Evolutionary conservation across 306 rosid species (phyloP), one percentile per base, ranked within the genome.

Genomic region (Nissolia schottii): DNA sequence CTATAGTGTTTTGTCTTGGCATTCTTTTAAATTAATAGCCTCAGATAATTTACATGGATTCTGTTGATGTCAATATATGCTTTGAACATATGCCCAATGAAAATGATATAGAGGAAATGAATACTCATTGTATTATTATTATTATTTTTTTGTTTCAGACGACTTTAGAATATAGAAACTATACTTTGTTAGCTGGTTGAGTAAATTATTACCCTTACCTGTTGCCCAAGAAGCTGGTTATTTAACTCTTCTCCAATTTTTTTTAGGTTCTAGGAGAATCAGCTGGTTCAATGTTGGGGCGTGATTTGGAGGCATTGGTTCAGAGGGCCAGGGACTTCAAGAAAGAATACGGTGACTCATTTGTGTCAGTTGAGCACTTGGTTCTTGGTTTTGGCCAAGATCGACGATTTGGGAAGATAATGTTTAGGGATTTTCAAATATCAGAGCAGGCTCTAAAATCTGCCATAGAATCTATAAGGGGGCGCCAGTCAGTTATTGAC

Each of bases 331-430:
- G 97, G 79, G 97, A 88, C 28, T 77, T 77, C 81, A 94, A 91
- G 85, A 94, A 89, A 81, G 95, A 89, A 67, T 91, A 89, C 80
- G 96, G 93, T 48, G 99, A 94, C 55, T 94, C 99, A 37, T 94
- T 86, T 84, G 93, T 94, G 71, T 94, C 99, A 31, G 99, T 94
- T 50, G 99, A 94, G 79, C 99, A 94, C 70, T 76, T 94, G 85
- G 93, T 91, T 87, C 99, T 94, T 73, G 96, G 96, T 79, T 94
- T 88, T 53, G 18, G 72, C 3, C 85, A 89, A 73, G 99, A 94
- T 82, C 87, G 82, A 70, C 84, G 99, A 40, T 94, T 94, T 68
- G 99, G 97, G 77, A 91, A 84, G 83, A 91, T 80, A 70, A 58
- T 94, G 79, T 89, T 87, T 65, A 85, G 82, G 73, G 99, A 94